Evolutionary conservation across 345 rosid genomes (phyloP), one percentile per base, ranked within the genome.

Genomic region (Syzygium jambos): DNA sequence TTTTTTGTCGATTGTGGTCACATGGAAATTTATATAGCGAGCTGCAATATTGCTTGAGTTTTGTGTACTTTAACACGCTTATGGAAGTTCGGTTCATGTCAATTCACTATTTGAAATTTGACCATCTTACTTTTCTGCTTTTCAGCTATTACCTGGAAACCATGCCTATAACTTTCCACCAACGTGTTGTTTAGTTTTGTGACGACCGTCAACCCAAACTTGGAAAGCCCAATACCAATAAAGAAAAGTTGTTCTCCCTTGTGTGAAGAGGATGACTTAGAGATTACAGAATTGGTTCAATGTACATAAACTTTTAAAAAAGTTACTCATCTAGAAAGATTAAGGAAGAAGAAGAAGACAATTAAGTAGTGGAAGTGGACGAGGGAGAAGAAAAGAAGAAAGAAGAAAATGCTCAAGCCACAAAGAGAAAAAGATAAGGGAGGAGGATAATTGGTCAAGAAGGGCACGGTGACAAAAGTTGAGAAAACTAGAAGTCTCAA

Each of bases 141-240:
- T 55, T 55, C 27, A 21, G 10, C 23, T 55, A 8, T 55, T 21
- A 11, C 11, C 27, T 9, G 17, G 4, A 22, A 22, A 55, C 11
- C 59, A 5, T 22, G 1, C 11, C 59, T 55, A 14, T 6, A 52
- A 52, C 91, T 86, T 88, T 93, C 25, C 91, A 90, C 21, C 94
- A 93, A 53, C 52, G 86, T 86, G 91, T 93, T 41, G 85, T 86
- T 73, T 95, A 96, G 97, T 90, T 88, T 15, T 96, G 97, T 78
- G 92, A 78, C 83, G 93, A 89, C 87, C 94, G 98, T 90, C 91
- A 91, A 63, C 73, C 92, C 9, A 86, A 86, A 87, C 49, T 38
- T 85, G 85, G 15, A 34, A 84, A 89, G n/a, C 41, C 65, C 22
- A 34, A 84, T 41, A n/a, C 19, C n/a, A 29, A 52, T 29, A 27